Conservation (phyloP, 2,329 filamentous ascomycete species). For the Fusarium torulosum region DNA sequence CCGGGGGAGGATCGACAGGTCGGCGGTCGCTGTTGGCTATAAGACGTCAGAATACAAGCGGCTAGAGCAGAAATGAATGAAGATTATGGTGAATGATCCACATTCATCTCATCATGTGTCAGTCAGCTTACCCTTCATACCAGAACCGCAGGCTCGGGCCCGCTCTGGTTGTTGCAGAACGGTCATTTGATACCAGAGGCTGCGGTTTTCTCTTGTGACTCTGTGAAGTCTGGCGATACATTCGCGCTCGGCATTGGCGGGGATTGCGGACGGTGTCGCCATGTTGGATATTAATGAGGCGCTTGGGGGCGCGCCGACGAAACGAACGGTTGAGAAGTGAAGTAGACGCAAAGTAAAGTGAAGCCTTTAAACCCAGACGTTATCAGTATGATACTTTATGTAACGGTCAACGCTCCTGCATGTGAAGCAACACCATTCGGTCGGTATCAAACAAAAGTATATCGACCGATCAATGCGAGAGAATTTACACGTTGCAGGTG, state of each 20-base stretch:
- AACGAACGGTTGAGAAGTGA: slow-evolving; percentile 26
- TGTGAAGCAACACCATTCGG: slow-evolving; percentile 21
- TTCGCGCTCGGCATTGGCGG: slow-evolving; percentile 51
- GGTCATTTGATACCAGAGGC: slow-evolving; percentile 82
- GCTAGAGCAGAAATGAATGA: not conserved
- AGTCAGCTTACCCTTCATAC: slow-evolving; percentile 83
- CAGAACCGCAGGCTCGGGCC: slow-evolving; percentile 93
- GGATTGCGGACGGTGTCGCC: slow-evolving; percentile 51
- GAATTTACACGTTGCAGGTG: slow-evolving; percentile 22
- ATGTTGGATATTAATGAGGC: slow-evolving; percentile 44
- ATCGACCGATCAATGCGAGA: slow-evolving; percentile 12
- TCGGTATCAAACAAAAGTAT: slow-evolving; percentile 20
- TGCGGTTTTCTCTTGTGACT: slow-evolving; percentile 78
- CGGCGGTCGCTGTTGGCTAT: slow-evolving; percentile 75
- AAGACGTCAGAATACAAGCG: slow-evolving; percentile 34
- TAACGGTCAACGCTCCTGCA: slow-evolving; percentile 16
- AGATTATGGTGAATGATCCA: not conserved
- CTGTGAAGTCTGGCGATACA: slow-evolving; percentile 61
- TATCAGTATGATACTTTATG: slow-evolving; percentile 26
- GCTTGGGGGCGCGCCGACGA: slow-evolving; percentile 18
- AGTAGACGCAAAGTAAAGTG: slow-evolving; percentile 7
- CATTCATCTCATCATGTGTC: not conserved
- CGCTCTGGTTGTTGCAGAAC: slow-evolving; percentile 96
- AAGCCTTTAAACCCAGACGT: slow-evolving; percentile 23
- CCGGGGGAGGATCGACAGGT: slow-evolving; percentile 93